These are phyloP conservation scores for Puccinia sorghi DNA, from an alignment of 1,284 basidiomycete genomes.

Conservation along the genomic window DNA sequence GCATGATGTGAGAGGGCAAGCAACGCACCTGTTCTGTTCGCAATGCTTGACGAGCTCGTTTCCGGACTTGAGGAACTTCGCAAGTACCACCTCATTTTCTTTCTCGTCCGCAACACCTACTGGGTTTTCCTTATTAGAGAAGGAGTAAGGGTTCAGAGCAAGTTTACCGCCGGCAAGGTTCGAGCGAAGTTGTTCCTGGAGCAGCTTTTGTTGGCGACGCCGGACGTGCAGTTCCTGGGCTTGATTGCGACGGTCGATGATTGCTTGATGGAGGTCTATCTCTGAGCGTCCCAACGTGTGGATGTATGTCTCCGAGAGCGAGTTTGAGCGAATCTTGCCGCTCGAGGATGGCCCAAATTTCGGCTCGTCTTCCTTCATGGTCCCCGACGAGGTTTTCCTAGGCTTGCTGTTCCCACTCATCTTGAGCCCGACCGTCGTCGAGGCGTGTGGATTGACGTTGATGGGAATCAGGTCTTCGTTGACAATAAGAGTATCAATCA, in stretches of 20 bases:
- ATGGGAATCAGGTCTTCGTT: constrained; percentile 54
- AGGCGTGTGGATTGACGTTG: constrained; percentile 51
- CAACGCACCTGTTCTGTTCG: constrained; percentile 58
- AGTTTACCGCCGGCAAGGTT: constrained; percentile 38
- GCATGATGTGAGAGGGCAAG: background rate
- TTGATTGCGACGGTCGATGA: constrained; percentile 11
- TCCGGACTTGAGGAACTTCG: constrained; percentile 54
- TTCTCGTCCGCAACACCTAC: constrained; percentile 36
- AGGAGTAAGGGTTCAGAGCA: constrained; percentile 29
- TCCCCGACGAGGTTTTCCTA: background rate
- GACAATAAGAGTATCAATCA: constrained; percentile 75
- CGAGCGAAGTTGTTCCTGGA: constrained; percentile 6
- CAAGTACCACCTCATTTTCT: constrained; percentile 24
- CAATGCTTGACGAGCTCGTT: constrained; percentile 57
- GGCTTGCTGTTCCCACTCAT: constrained; percentile 31
- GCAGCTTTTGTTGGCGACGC: constrained; percentile 24
- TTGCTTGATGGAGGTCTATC: constrained; percentile 29
- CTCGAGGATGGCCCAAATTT: background rate
- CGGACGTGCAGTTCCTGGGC: constrained; percentile 31
- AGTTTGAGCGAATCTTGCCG: constrained; percentile 53
- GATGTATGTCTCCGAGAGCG: constrained; percentile 55
- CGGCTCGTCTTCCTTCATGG: constrained; percentile 43
- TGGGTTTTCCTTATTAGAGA: constrained; percentile 7
- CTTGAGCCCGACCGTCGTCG: constrained; percentile 52
- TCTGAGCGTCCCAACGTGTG: constrained; percentile 21